These are phyloP conservation scores for Ustilago bromivora DNA, from an alignment of 1,284 basidiomycete species.

Conservation along the genomic window DNA sequence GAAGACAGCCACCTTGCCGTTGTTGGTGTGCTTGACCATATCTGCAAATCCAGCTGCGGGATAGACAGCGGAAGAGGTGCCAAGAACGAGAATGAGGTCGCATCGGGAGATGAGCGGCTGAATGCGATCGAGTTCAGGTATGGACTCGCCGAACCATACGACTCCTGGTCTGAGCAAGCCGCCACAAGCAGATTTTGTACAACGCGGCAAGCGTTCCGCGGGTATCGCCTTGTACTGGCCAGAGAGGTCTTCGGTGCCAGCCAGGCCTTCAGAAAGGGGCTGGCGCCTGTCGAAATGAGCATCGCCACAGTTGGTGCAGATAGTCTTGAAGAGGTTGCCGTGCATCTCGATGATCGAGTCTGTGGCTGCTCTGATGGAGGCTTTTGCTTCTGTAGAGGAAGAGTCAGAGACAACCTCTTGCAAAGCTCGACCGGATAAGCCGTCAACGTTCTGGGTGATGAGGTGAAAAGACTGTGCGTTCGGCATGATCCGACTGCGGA, in stretches of 20 bases:
- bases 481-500: constrained; percentile 17
- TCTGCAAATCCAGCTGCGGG: constrained; percentile 73
- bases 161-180: constrained; percentile 75
- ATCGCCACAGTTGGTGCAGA: constrained; percentile 74
- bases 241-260: constrained; percentile 73
- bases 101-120: constrained; percentile 72
- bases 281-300: constrained; percentile 71
- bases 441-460: constrained; percentile 79
- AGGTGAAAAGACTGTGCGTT: constrained; percentile 71
- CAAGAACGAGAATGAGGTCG: constrained; percentile 76
- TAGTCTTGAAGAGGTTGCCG: constrained; percentile 75
- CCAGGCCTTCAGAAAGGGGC: constrained; percentile 74
- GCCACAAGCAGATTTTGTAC: constrained; percentile 71
- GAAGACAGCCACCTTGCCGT: constrained; percentile 76
- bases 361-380: background rate
- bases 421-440: constrained; percentile 72
- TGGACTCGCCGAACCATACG: constrained; percentile 77
- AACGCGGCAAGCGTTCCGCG: constrained; percentile 73
- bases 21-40: constrained; percentile 68
- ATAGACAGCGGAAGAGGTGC: constrained; percentile 75
- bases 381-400: background rate
- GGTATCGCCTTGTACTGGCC: constrained; percentile 69
- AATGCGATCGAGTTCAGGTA: constrained; percentile 69
- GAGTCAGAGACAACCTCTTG: constrained; percentile 5
- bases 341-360: constrained; percentile 75